phyloP scores from a whole-genome alignment of 371 early-diverging fungal genomes.

The Mortierella sp. region DNA sequence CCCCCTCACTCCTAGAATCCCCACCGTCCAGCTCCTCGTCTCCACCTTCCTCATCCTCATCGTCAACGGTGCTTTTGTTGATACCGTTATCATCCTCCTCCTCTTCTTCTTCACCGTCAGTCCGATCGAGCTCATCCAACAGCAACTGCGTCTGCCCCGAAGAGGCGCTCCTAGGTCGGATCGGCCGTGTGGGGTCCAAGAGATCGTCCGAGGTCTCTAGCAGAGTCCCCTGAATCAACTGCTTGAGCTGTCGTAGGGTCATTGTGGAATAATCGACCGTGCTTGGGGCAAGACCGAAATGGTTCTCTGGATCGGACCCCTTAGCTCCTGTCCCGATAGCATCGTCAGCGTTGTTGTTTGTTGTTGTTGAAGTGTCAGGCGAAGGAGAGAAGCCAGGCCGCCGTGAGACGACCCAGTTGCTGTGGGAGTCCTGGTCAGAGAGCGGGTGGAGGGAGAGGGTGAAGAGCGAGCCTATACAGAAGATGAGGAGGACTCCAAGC shows the following conservation, averaged over 20 bases:
- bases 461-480: constrained; percentile 50
- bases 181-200: constrained; percentile 25
- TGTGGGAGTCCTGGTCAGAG: not conserved
- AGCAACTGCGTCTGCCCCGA: not conserved
- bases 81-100: not conserved
- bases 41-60: constrained; percentile 12
- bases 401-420: constrained; percentile 12
- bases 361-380: not conserved
- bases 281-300: constrained; percentile 18
- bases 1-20: not conserved
- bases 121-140: not conserved
- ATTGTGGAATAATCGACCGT: constrained; percentile 3
- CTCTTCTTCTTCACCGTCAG: not conserved
- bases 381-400: constrained; percentile 17
- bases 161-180: constrained; percentile 17
- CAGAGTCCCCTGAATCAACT: constrained; percentile 26
- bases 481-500: constrained; percentile 49
- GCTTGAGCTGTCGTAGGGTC: constrained; percentile 14
- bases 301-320: constrained; percentile 37
- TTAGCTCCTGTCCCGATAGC: constrained; percentile 26
- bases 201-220: constrained; percentile 35
- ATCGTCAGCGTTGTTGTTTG: constrained; percentile 14
- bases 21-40: constrained; percentile 9
- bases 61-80: not conserved
- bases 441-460: constrained; percentile 31